phyloP scores from a whole-genome alignment of 345 rosid genomes.

The Heritiera littoralis region DNA sequence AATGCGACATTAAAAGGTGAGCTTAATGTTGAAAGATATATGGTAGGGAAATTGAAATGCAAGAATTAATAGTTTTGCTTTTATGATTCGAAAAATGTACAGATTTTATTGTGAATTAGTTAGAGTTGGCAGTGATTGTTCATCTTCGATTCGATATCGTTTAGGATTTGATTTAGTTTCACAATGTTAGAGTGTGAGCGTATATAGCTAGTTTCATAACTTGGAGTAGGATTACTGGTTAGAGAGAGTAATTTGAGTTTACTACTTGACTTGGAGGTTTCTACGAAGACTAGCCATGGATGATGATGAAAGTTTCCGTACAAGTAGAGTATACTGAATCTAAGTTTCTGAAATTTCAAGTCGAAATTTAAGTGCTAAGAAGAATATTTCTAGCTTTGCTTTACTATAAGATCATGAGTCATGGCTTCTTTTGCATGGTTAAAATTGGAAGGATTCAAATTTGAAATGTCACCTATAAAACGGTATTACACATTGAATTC shows the following conservation, averaged over 20 bases:
- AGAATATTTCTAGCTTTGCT: not conserved
- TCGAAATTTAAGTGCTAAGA: not conserved
- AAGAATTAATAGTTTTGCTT: not conserved
- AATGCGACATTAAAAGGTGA: not conserved
- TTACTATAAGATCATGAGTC: not conserved
- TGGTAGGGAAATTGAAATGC: not conserved
- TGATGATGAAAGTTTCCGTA: not conserved
- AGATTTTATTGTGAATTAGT: not conserved
- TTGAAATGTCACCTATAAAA: not conserved
- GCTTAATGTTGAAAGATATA: not conserved
- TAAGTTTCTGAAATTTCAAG: not conserved
- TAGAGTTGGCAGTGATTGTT: conserved; percentile 9
- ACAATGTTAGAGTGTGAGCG: not conserved
- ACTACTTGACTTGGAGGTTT: not conserved
- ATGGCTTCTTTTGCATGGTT: not conserved
- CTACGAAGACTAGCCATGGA: not conserved
- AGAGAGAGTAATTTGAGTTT: not conserved
- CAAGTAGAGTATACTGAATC: not conserved
- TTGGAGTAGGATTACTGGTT: not conserved
- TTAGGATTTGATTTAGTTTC: not conserved
- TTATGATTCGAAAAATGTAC: conserved; percentile 1
- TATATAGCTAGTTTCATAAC: not conserved
- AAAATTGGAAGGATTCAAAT: not conserved
- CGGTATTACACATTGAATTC: too few species aligned
- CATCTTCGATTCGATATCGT: not conserved